phyloP scores from a whole-genome alignment of 208 protist species.

The Leishmania turanica region DNA sequence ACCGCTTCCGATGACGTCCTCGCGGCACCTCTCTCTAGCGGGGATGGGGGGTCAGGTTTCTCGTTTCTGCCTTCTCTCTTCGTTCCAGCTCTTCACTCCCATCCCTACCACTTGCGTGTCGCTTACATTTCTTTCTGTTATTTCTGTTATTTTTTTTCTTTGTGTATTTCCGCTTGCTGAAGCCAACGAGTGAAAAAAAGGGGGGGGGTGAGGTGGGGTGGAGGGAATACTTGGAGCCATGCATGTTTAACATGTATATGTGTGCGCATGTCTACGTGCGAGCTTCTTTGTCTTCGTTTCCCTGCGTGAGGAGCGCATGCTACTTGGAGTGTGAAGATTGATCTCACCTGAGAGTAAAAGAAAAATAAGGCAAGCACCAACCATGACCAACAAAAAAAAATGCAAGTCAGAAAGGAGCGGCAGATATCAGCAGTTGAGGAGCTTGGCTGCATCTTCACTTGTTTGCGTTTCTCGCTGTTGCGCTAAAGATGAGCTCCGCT shows the following conservation, averaged over 20 bases:
- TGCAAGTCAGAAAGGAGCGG: background rate
- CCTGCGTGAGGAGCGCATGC: background rate
- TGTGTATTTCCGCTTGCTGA: background rate
- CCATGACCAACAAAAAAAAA: background rate
- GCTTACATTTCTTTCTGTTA: background rate
- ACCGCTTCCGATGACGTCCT: background rate
- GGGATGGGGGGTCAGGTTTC: no score
- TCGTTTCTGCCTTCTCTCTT: background rate
- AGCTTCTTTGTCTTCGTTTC: background rate
- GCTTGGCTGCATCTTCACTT: background rate
- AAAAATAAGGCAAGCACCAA: background rate
- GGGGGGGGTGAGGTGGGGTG: no score
- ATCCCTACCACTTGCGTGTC: no score
- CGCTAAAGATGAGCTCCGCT: background rate
- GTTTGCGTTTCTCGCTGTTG: background rate
- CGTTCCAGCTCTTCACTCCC: background rate
- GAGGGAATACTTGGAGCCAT: background rate
- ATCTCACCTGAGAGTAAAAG: background rate
- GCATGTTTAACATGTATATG: background rate
- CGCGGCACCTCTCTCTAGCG: background rate
- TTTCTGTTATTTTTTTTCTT: background rate
- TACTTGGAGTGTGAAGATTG: background rate
- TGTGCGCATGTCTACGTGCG: background rate
- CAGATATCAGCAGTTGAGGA: background rate
- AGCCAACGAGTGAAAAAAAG: background rate